These are phyloP conservation scores for Oryza meridionalis DNA, from an alignment of 176 grass and related monocot species.

Conservation along the genomic window DNA sequence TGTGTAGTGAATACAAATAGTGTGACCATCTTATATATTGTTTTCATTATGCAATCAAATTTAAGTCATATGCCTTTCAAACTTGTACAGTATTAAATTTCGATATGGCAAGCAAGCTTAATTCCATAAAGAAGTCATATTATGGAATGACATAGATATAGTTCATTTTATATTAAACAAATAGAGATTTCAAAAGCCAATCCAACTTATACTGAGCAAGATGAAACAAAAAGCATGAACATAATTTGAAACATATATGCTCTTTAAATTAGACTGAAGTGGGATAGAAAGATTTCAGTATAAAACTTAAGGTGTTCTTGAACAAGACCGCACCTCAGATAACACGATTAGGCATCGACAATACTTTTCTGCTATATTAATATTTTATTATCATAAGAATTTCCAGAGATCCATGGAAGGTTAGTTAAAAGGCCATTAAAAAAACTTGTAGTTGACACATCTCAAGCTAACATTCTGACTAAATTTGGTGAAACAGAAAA, in stretches of 20 bases:
- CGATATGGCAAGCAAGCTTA: not conserved
- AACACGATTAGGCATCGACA: not conserved
- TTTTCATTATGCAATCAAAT: not conserved
- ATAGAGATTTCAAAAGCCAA: not conserved
- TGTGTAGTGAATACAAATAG: slow-evolving; percentile 1
- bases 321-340: not conserved
- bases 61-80: not conserved
- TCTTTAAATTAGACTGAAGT: not conserved
- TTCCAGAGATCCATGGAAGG: slow-evolving; percentile 12
- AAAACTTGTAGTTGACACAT: not conserved
- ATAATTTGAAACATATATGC: not conserved
- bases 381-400: not conserved
- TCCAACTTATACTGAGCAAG: not conserved
- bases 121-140: not conserved
- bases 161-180: not conserved
- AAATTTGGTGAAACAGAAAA: not conserved
- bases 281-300: not conserved
- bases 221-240: not conserved
- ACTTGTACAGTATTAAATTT: not conserved
- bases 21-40: slow-evolving; percentile 16
- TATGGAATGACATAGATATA: not conserved
- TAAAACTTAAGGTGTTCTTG: not conserved
- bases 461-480: not conserved
- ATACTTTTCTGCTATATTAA: not conserved
- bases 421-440: not conserved